Conservation (phyloP, 2,329 filamentous ascomycete genomes). For the Ophiostoma piceae region DNA sequence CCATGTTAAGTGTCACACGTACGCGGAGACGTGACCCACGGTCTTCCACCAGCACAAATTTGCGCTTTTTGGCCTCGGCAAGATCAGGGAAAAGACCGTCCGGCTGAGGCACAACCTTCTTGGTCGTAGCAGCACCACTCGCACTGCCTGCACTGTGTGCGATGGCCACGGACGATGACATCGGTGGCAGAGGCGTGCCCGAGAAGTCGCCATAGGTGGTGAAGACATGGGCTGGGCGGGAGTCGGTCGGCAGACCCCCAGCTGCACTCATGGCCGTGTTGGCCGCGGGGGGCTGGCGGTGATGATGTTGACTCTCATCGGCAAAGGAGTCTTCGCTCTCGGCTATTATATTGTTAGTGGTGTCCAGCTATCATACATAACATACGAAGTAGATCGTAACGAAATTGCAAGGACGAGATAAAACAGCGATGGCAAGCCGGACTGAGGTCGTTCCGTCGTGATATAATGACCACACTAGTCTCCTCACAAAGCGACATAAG, state of each 20-base stretch:
- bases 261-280: not conserved
- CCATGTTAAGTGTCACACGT: constrained; percentile 84
- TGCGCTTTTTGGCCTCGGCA: constrained; percentile 84
- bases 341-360: constrained; percentile 15
- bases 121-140: constrained; percentile 33
- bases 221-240: constrained; percentile 71
- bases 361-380: no score
- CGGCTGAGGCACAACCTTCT: constrained; percentile 52
- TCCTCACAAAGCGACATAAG: no score
- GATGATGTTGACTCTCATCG: constrained; percentile 24
- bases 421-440: not conserved
- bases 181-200: constrained; percentile 45
- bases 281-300: constrained; percentile 13
- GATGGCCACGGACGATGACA: constrained; percentile 58
- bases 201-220: constrained; percentile 60
- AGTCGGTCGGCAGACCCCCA: constrained; percentile 43
- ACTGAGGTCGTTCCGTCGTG: not conserved
- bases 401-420: no score
- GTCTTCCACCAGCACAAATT: constrained; percentile 95
- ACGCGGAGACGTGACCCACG: constrained; percentile 78
- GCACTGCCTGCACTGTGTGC: constrained; percentile 48
- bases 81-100: constrained; percentile 79
- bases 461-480: not conserved
- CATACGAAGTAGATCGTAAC: no score
- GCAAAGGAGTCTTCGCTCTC: constrained; percentile 23